Base-by-base conservation (phyloP, 768 basidiomycete species). In the Dendrothele bispora region DNA sequence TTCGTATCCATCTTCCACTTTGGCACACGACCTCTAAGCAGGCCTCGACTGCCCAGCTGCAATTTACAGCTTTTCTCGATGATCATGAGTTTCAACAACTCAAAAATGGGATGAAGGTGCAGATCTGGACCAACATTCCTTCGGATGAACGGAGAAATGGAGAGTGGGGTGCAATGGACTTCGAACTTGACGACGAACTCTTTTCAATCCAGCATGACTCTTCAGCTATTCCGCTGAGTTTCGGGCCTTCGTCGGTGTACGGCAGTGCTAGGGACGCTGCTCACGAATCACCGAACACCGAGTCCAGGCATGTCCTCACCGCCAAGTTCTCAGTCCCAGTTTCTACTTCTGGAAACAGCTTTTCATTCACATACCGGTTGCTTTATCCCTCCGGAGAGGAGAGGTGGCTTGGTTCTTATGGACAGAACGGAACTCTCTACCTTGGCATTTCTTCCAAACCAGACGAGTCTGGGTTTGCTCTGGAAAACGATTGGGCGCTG, bases 311-410 rank as follows among this genome's bases (percentile, higher is more conserved):
- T 35, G 8, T 52, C 58, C 27, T 48, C 39, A 37, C 38, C 55
- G 29, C 41, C 8, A 20, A 30, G 53, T 28, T 38, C 49, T 38
- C 46, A 15, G 41, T 54, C 32, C 35, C 45, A 7, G 39, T 51
- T 37, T 17, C 50, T 21, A 28, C 27, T 14, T 35, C 53, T 37
- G 29, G 26, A 12, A 47, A 48, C n/a, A 43, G 43, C 8, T 74
- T 67, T 51, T 67, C 67, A 15, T 77, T 72, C 59, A 82, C 79
- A 0, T 82, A 79, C 57, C 72, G 80, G 30, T 44, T 82, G 17
- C 46, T 70, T 2, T 72, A 76, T 59, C 59, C 75, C 14, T 61
- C 60, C 15, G 77, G 77, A 25, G 58, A 68, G 41, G 61, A 72
- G 35, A 60, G 59, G 43, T 80, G 79, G 79, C 64, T 79, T 20